Evolutionary conservation across 2,329 filamentous ascomycete species (phyloP), one percentile per base, ranked within the genome.

Genomic region (Fusarium goolgardi): DNA sequence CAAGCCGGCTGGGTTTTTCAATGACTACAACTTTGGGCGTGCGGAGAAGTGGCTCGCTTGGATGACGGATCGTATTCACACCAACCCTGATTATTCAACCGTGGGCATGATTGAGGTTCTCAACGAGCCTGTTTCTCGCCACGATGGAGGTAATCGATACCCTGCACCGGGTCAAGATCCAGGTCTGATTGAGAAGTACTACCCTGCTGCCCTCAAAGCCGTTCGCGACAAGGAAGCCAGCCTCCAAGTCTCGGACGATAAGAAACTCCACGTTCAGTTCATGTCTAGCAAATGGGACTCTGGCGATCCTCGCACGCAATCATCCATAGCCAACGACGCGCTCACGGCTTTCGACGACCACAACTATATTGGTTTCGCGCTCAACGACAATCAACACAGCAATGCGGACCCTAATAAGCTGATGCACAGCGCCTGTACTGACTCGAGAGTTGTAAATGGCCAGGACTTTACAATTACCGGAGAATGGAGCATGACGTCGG

Each of bases 211-310:
- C 0, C 63, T 70, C 1, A 64, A 70, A 20, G 66, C 66, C 0
- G 54, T 70, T 1, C 67, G 67, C 1, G 52, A 70, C 4, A 45
- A 52, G 0, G 67, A 70, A 4, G 12, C 32, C 0, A n/a, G 29
- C 0, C 41, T 67, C 0, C 31, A 45, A 2, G 25, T 70, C 1
- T 31, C 55, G 0, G 23, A 45, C 4, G 49, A 43, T 41, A 60
- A 59, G 25, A 67, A 70, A 21, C 66, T 70, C 0, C 66, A 70
- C 16, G 67, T 70, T 1, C 67, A 70, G 41, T 70, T 70, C 52
- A 70, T 70, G 66, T 70, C 66, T 0, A 60, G 52, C 23, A 70
- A 70, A 25, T 70, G 66, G 66, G 67, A 67, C 21, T 70, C 67
- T 2, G 66, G 66, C 3, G 49, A 67, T 2, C 25, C 67, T 2